Evolutionary conservation across 192 early-diverging fungal species (phyloP).

Genomic region (Podila epicladia): DNA sequence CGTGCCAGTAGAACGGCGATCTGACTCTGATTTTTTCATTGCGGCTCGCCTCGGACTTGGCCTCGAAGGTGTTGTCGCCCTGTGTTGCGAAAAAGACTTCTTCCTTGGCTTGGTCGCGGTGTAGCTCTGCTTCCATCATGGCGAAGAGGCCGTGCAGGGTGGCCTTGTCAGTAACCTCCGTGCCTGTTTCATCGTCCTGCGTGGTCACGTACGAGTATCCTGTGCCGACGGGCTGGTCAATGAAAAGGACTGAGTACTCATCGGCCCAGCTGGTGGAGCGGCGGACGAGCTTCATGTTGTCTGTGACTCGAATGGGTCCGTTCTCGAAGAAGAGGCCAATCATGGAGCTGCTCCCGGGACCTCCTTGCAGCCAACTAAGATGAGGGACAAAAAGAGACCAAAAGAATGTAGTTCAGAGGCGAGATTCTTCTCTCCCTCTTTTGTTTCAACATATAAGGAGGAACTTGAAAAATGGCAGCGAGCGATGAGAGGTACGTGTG

Average conservation of each 20-base stretch:
- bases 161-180: constrained; percentile 21
- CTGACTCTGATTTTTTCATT: constrained; percentile 1
- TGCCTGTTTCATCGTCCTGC: constrained; percentile 8
- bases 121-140: constrained; percentile 3
- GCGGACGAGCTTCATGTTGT: constrained; percentile 61
- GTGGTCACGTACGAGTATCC: constrained; percentile 59
- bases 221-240: constrained; percentile 88
- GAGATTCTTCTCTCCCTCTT: background rate
- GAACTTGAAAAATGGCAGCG: background rate
- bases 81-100: constrained; percentile 43
- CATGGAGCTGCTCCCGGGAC: constrained; percentile 83
- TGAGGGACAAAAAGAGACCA: background rate
- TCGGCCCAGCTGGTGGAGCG: constrained; percentile 71
- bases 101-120: constrained; percentile 40
- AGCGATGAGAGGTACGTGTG: background rate
- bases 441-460: background rate
- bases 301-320: constrained; percentile 76
- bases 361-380: constrained; percentile 80
- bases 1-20: constrained; percentile 57
- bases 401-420: background rate
- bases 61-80: constrained; percentile 3
- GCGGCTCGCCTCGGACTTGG: constrained; percentile 5
- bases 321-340: constrained; percentile 79
- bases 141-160: constrained; percentile 21
- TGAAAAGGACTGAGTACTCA: constrained; percentile 77